Evolutionary conservation across 345 rosid species (phyloP).

Genomic region (Eutrema heterophyllum): DNA sequence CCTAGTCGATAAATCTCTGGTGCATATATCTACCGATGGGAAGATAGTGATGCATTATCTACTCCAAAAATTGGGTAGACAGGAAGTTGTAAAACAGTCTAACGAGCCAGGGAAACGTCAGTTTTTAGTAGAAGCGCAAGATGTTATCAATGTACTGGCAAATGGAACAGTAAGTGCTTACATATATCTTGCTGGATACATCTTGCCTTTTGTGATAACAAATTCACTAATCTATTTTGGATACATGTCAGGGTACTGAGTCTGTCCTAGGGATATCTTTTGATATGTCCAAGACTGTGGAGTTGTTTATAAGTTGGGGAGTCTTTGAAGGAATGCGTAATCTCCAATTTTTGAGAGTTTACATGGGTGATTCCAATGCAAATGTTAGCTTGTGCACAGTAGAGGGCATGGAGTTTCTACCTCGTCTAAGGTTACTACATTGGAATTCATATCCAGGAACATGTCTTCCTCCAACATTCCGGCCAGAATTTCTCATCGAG

Average conservation of each 20-base stretch:
- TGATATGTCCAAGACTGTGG: too few species aligned
- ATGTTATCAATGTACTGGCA: slow-evolving; percentile 9
- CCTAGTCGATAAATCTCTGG: slow-evolving; percentile 17
- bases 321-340: slow-evolving; percentile 16
- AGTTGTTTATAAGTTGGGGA: too few species aligned
- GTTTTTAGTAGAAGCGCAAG: slow-evolving; percentile 4
- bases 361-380: too few species aligned
- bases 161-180: neutral
- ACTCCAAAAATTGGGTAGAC: slow-evolving; percentile 24
- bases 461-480: too few species aligned
- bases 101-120: slow-evolving; percentile 20
- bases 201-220: neutral
- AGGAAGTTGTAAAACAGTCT: neutral
- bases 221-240: neutral
- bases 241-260: neutral
- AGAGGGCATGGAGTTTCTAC: too few species aligned
- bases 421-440: too few species aligned
- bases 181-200: neutral
- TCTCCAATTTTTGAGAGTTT: neutral
- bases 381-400: too few species aligned
- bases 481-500: too few species aligned
- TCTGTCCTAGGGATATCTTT: too few species aligned
- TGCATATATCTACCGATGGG: neutral
- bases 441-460: too few species aligned
- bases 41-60: slow-evolving; percentile 23